Conservation (phyloP, 208 protist species). For the Phytomonas sp. region DNA sequence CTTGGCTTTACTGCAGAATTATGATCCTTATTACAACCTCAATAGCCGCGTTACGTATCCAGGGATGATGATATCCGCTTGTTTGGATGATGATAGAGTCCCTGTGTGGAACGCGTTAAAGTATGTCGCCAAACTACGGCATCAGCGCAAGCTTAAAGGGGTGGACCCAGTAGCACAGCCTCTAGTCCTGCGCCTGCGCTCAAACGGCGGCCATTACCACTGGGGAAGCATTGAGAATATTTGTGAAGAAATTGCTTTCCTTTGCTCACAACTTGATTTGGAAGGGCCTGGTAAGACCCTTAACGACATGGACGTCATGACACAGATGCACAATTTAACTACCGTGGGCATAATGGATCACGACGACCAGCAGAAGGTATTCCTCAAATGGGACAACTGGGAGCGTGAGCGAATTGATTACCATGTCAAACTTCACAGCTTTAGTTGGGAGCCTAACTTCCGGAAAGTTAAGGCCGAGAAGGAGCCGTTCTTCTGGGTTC, state of each 20-base stretch:
- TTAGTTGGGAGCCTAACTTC: slow-evolving; percentile 85
- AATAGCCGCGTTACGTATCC: slow-evolving; percentile 86
- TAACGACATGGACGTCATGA: slow-evolving; percentile 92
- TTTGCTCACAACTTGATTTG: slow-evolving; percentile 77
- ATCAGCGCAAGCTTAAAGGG: slow-evolving; percentile 59
- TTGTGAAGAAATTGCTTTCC: slow-evolving; percentile 83
- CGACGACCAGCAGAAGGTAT: slow-evolving; percentile 84
- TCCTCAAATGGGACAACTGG: slow-evolving; percentile 90
- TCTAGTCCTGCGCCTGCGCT: slow-evolving; percentile 58
- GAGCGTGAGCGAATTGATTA: slow-evolving; percentile 87
- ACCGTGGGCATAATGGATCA: slow-evolving; percentile 82
- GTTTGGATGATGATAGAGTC: slow-evolving; percentile 85
- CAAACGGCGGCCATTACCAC: slow-evolving; percentile 70
- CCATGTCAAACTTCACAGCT: slow-evolving; percentile 81
- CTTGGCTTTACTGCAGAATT: slow-evolving; percentile 51
- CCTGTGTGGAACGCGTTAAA: slow-evolving; percentile 86
- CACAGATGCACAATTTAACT: slow-evolving; percentile 87
- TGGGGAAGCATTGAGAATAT: slow-evolving; percentile 78
- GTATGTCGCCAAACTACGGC: slow-evolving; percentile 82
- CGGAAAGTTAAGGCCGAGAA: slow-evolving; percentile 85
- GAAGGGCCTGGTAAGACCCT: slow-evolving; percentile 75
- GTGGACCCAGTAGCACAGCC: slow-evolving; percentile 69
- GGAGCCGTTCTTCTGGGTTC: slow-evolving; percentile 89
- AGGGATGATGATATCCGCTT: slow-evolving; percentile 87
- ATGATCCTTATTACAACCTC: slow-evolving; percentile 89